Evolutionary conservation across 805 yeast genomes (phyloP).

Genomic region (Debaryomyces castellii): DNA sequence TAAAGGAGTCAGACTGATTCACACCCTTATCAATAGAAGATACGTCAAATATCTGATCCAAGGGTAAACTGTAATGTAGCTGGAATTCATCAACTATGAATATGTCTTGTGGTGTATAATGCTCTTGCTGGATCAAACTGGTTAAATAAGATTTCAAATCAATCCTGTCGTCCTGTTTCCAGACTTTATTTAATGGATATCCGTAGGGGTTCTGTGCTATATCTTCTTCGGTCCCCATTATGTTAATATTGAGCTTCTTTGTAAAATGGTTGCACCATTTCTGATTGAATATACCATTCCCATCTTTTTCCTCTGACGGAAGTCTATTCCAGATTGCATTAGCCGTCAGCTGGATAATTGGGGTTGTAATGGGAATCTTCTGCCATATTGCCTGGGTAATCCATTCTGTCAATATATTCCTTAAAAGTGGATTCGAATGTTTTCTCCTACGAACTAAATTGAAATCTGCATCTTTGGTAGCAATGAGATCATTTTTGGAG

Average conservation of each 20-base stretch:
- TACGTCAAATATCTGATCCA: conserved; percentile 55
- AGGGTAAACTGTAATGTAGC: conserved; percentile 57
- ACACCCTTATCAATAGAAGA: conserved; percentile 44
- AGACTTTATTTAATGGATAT: conserved; percentile 45
- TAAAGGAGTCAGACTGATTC: conserved; percentile 33
- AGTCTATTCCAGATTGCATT: conserved; percentile 61
- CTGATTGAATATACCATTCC: conserved; percentile 62
- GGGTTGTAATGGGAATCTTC: conserved; percentile 61
- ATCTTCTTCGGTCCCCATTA: conserved; percentile 47
- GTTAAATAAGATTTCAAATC: conserved; percentile 46
- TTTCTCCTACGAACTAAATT: conserved; percentile 52
- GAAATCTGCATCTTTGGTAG: conserved; percentile 52
- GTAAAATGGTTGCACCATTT: conserved; percentile 58
- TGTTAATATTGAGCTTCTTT: conserved; percentile 49
- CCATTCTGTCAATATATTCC: conserved; percentile 69
- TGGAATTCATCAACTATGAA: conserved; percentile 63
- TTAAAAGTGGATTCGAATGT: conserved; percentile 52
- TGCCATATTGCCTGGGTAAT: conserved; percentile 68
- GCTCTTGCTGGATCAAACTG: conserved; percentile 23
- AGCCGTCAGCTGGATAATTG: conserved; percentile 63
- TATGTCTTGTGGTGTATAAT: conserved; percentile 50
- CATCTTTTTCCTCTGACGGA: conserved; percentile 54
- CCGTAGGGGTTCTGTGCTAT: conserved; percentile 27
- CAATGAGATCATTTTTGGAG: conserved; percentile 52
- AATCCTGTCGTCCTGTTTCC: conserved; percentile 60